These are phyloP conservation scores for Pleurotus salmoneostramineus DNA, from an alignment of 768 basidiomycete genomes.

Conservation along the genomic window DNA sequence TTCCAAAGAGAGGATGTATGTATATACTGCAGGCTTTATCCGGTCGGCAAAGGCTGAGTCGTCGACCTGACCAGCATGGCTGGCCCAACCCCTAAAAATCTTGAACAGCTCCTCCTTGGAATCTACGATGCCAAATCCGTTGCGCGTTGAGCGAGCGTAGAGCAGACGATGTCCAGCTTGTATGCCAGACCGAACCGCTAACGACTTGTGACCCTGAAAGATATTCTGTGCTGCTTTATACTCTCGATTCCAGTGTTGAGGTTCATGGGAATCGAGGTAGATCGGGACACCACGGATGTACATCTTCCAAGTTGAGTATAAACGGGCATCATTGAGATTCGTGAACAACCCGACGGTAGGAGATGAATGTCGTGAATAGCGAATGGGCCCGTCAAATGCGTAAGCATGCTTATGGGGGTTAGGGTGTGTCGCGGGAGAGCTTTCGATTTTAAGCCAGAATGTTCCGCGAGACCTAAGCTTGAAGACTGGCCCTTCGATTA, in stretches of 20 bases:
- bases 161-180: conserved; percentile 72
- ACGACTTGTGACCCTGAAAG: conserved; percentile 56
- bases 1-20: conserved; percentile 75
- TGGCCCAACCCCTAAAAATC: conserved; percentile 47
- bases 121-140: conserved; percentile 59
- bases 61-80: conserved; percentile 9
- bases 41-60: conserved; percentile 27
- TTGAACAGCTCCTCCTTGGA: conserved; percentile 40
- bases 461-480: conserved; percentile 45
- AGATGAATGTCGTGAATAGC: conserved; percentile 67
- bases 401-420: conserved; percentile 45
- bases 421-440: conserved; percentile 35
- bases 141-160: conserved; percentile 62
- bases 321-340: conserved; percentile 52
- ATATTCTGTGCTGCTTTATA: conserved; percentile 73
- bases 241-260: conserved; percentile 61
- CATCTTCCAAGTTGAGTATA: conserved; percentile 81
- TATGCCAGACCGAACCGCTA: conserved; percentile 66
- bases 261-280: conserved; percentile 51
- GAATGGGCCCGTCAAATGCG: conserved; percentile 70
- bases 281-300: conserved; percentile 56
- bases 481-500: conserved; percentile 52
- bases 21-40: conserved; percentile 81
- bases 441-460: conserved; percentile 71
- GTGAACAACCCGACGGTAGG: conserved; percentile 66